These are phyloP conservation scores for Colletotrichum orchidophilum DNA, from an alignment of 2,329 filamentous ascomycete species.

Conservation along the genomic window DNA sequence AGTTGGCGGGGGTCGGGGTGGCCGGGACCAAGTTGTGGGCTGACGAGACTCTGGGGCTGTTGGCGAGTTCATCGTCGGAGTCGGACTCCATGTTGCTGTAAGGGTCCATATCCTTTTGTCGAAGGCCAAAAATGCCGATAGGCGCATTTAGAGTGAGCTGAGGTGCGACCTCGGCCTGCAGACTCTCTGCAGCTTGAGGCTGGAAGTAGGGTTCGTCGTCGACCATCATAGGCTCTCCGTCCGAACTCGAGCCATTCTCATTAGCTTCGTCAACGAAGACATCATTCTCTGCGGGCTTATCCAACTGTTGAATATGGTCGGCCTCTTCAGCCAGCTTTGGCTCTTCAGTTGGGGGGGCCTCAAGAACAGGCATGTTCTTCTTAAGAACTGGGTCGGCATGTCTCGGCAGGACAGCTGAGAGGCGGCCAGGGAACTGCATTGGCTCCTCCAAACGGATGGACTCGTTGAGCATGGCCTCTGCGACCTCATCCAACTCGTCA, in stretches of 20 bases:
- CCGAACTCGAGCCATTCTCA: conserved; percentile 2
- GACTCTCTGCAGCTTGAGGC: conserved; percentile 16
- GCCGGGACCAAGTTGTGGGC: conserved; percentile 43
- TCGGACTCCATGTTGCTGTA: conserved; percentile 58
- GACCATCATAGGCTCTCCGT: conserved; percentile 36
- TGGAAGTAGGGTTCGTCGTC: conserved; percentile 40
- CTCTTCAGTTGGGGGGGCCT: conserved; percentile 21
- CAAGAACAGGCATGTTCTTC: conserved; percentile 43
- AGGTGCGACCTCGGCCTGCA: conserved; percentile 39
- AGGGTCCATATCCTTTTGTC: conserved; percentile 57
- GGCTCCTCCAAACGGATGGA: conserved; percentile 43
- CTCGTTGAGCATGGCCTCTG: conserved; percentile 39
- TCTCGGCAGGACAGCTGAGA: conserved; percentile 56
- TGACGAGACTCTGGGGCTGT: conserved; percentile 38
- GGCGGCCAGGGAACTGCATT: conserved; percentile 54
- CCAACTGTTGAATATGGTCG: not conserved
- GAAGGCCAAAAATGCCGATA: conserved; percentile 52
- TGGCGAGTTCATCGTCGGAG: conserved; percentile 62
- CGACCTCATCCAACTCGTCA: conserved; percentile 37
- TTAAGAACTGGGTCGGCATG: conserved; percentile 50
- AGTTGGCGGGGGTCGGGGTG: conserved; percentile 52
- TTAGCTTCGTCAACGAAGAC: not conserved
- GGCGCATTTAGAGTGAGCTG: conserved; percentile 41
- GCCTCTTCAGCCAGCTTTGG: not conserved
- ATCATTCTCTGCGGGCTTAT: conserved; percentile 25